Evolutionary conservation across 306 rosid species (phyloP), one percentile per base, ranked within the genome.

Genomic region (Prunus mongolica): DNA sequence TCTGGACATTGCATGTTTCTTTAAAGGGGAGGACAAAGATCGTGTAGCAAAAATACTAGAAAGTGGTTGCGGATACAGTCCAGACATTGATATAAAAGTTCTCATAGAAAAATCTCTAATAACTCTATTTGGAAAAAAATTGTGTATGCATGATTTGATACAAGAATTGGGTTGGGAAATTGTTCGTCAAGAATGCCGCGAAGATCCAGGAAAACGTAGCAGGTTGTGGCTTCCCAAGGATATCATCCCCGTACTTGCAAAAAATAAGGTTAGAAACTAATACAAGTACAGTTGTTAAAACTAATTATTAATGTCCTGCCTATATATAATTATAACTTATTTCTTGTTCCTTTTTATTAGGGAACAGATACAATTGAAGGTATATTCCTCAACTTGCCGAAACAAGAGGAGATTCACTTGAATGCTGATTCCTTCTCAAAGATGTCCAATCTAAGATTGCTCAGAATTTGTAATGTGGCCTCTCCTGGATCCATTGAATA

Each of bases 1-100:
- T 78, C 25, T 78, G n/a, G 81, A 78, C 52, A 49, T 78, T 61
- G 76, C 81, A 47, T 78, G 81, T 32, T 78, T 70, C 55, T 78
- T 78, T 32, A 69, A 69, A 65, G 66, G 71, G 41, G 54, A 62
- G 46, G 66, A 67, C 12, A 78, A 34, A 45, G 22, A 60, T 22
- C 76, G 22, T 10, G 71, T 66, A 20, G 51, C 5, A 15, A 73
- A 66, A 78, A 69, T 78, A 61, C 65, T 78, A 20, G 55, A 67
- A 67, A 24, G 55, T 67, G 2, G 11, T 5, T 69, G 24, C 34
- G 72, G 65, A 22, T 70, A 49, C 45, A 3, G 11, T 62, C 71
- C 76, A 20, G 61, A 32, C 45, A 15, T 61, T 30, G 76, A 67
- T 15, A 32, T 78, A 16, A 55, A 71, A 9, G 66, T 50, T n/a